Evolutionary conservation across 352 stramenopile species (phyloP).

Genomic region (Bremia lactucae): DNA sequence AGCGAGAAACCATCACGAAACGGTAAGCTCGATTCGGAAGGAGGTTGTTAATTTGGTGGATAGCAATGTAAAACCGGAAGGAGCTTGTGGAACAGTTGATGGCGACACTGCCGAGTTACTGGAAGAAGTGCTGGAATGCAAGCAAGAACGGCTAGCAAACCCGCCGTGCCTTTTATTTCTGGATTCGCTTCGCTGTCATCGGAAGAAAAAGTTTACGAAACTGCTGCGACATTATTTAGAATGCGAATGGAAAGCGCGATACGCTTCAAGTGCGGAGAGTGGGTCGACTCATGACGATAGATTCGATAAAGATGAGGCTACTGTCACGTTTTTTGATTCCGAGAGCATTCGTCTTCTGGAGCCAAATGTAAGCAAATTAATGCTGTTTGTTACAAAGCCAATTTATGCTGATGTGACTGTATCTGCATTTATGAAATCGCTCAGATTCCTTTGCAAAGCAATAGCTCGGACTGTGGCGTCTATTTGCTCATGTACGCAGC

Average conservation of each 20-base stretch:
- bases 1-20: slow-evolving; percentile 2
- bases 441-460: slow-evolving; percentile 88
- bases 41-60: slow-evolving; percentile 32
- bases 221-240: slow-evolving; percentile 85
- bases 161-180: slow-evolving; percentile 88
- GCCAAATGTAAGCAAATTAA: slow-evolving; percentile 55
- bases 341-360: slow-evolving; percentile 50
- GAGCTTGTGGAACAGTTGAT: background rate
- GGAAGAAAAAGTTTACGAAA: slow-evolving; percentile 77
- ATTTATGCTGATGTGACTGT: background rate
- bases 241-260: slow-evolving; percentile 49
- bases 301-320: slow-evolving; percentile 9
- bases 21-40: slow-evolving; percentile 1
- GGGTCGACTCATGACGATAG: background rate
- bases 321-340: slow-evolving; percentile 34
- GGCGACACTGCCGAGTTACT: slow-evolving; percentile 14
- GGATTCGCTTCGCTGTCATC: slow-evolving; percentile 91
- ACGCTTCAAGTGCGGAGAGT: slow-evolving; percentile 9
- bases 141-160: slow-evolving; percentile 25
- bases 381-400: background rate
- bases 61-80: slow-evolving; percentile 1
- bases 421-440: background rate
- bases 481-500: slow-evolving; percentile 75
- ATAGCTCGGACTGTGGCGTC: slow-evolving; percentile 89
- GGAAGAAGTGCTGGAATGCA: slow-evolving; percentile 35